These are phyloP conservation scores for Sugiyamaella smithiae DNA, from an alignment of 805 yeast species.

Conservation along the genomic window DNA sequence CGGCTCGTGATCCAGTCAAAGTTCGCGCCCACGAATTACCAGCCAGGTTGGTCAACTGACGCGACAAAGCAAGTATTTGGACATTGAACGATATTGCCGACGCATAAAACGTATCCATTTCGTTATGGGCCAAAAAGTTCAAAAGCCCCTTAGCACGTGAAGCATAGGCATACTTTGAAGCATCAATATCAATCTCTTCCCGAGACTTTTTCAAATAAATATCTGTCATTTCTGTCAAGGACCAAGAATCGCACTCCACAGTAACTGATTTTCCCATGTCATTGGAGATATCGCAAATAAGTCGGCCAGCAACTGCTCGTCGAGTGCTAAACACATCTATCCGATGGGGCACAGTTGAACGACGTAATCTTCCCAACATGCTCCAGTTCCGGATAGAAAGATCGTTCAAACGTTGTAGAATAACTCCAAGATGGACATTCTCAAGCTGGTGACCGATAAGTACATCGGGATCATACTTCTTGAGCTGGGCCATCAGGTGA, in stretches of 20 bases:
- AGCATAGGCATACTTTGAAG: slow-evolving; percentile 50
- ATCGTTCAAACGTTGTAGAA: slow-evolving; percentile 78
- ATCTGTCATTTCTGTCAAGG: slow-evolving; percentile 83
- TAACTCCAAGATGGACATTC: slow-evolving; percentile 69
- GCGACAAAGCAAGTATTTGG: slow-evolving; percentile 84
- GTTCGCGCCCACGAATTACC: slow-evolving; percentile 98
- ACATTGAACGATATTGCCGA: slow-evolving; percentile 77
- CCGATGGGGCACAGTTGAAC: slow-evolving; percentile 69
- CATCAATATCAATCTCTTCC: slow-evolving; percentile 70
- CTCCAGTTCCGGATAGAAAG: slow-evolving; percentile 55
- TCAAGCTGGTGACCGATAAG: slow-evolving; percentile 86
- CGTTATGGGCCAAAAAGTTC: slow-evolving; percentile 69
- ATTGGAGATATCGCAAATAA: slow-evolving; percentile 88
- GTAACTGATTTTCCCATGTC: slow-evolving; percentile 94
- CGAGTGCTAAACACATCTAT: slow-evolving; percentile 42
- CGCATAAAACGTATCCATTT: slow-evolving; percentile 61
- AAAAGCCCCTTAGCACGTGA: slow-evolving; percentile 61
- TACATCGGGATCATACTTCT: slow-evolving; percentile 86
- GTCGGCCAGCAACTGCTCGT: slow-evolving; percentile 80
- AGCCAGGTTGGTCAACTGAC: slow-evolving; percentile 87
- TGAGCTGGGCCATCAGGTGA: slow-evolving; percentile 69
- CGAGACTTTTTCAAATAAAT: slow-evolving; percentile 68
- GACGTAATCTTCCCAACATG: slow-evolving; percentile 74
- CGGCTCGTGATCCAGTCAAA: slow-evolving; percentile 90
- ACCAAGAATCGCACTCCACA: slow-evolving; percentile 92